phyloP scores from a whole-genome alignment of 768 basidiomycete species.

The Lepiota brunneoincarnata region DNA sequence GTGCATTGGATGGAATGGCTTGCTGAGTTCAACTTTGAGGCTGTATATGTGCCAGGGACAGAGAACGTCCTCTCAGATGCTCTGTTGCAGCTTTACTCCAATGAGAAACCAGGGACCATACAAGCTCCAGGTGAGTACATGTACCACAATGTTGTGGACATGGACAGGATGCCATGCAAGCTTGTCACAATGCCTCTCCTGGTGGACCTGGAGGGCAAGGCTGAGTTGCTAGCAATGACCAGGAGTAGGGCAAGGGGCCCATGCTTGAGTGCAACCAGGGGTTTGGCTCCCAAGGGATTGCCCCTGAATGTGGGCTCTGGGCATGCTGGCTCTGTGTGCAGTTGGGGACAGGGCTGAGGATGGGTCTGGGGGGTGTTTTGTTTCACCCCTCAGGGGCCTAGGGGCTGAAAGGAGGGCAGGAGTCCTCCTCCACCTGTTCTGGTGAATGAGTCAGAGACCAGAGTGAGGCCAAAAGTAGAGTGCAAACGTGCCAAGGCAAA shows the following conservation, averaged over 20 bases:
- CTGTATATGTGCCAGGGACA: slow-evolving; percentile 29
- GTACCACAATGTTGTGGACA: slow-evolving; percentile 15
- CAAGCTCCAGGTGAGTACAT: slow-evolving; percentile 19
- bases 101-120: slow-evolving; percentile 21
- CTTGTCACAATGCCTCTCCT: slow-evolving; percentile 1
- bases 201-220: slow-evolving; percentile 4
- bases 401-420: slow-evolving; percentile 15
- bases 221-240: background rate
- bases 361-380: no score
- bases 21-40: slow-evolving; percentile 33
- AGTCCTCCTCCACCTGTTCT: no score
- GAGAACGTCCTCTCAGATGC: slow-evolving; percentile 40
- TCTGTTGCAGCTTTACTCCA: slow-evolving; percentile 29
- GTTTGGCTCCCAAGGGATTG: no score
- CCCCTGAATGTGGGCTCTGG: no score
- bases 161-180: slow-evolving; percentile 1
- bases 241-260: no score
- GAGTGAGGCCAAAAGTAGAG: no score
- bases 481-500: no score
- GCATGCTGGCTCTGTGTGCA: no score
- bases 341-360: background rate
- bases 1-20: slow-evolving; percentile 38
- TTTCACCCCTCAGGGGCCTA: no score
- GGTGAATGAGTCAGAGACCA: no score
- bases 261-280: no score